A percentile compares a stretch with the other conserved stretches of the same genome.
Conservation (phyloP, 495 filamentous ascomycete species). For the Astrocystis sublimbata region DNA sequence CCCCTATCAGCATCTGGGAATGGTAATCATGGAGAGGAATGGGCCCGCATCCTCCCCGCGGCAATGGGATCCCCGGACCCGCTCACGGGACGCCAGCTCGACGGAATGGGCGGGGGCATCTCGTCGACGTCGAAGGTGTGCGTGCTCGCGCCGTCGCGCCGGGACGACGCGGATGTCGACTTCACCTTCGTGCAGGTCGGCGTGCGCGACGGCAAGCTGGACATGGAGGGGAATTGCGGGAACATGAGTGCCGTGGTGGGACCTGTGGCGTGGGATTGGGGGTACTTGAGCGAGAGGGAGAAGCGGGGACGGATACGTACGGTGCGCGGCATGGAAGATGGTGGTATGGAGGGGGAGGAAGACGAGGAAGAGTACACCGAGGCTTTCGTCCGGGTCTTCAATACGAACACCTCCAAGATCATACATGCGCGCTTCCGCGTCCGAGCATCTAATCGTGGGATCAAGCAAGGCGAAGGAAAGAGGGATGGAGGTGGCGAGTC, state of each 20-base stretch:
- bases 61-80: conserved; percentile 70
- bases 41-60: conserved; percentile 59
- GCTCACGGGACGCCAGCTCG: conserved; percentile 62
- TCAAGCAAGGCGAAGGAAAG: too few species aligned
- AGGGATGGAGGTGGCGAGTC: too few species aligned
- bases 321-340: background rate
- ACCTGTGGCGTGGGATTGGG: conserved; percentile 61
- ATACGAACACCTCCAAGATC: conserved; percentile 54
- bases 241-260: conserved; percentile 72
- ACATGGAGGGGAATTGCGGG: conserved; percentile 71
- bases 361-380: background rate
- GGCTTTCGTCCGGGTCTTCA: conserved; percentile 39
- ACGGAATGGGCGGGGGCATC: conserved; percentile 72
- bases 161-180: conserved; percentile 62
- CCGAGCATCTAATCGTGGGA: too few species aligned
- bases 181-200: conserved; percentile 74
- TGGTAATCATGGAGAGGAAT: conserved; percentile 24
- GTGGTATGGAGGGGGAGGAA: background rate
- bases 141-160: conserved; percentile 54
- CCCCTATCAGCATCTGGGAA: conserved; percentile 14
- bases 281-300: conserved; percentile 38
- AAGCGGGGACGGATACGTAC: background rate
- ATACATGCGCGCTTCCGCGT: conserved; percentile 50
- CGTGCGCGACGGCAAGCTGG: conserved; percentile 57
- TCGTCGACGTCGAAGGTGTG: conserved; percentile 71